Base-by-base conservation (phyloP, 2,329 filamentous ascomycete species). In the Beauveria australis region DNA sequence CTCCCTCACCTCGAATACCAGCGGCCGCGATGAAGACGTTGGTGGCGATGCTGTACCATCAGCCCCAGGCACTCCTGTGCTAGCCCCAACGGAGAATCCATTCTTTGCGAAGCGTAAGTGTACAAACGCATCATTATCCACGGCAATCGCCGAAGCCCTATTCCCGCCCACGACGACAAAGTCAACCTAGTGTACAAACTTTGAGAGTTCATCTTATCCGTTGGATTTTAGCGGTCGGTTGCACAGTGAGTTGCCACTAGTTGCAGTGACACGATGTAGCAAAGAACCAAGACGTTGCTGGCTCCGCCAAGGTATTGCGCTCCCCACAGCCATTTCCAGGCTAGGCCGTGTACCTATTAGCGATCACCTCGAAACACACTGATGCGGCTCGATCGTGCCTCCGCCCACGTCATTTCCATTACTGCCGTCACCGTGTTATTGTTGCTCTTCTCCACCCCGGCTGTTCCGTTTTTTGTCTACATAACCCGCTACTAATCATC, bases 1-100 rank as follows among this genome's bases (percentile, higher is more conserved):
- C n/a, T 78, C 76, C 24, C 71, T 70, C 19, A 66, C 72, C 14
- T 66, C 68, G 24, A 67, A 66, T 61, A 60, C 67, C 58, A 70
- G 68, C 54, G 56, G 47, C 19, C 66, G 65, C 48, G 65, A 66
- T 53, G 70, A 69, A 26, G 70, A 71, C 51, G 71, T 70, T 33
- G 60, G 71, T 69, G 65, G 73, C 71, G 67, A 68, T 33, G 54
- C 65, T 9, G 63, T 62, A 14, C 49, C 61, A 22, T 73, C 71
- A 43, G 67, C 65, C 37, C 69, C 69, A 41, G 67, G 66, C 57
- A 72, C 70, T n/a, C 70, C 69, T 16, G 63, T 64, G 37, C 47
- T 67, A 49, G 54, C 53, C 12, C 37, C 61, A 28, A 52, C 56
- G 28, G 61, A 61, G 14, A 54, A 47, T 37, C 54, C 48, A n/a